Percentiles rank a stretch among this genome's conserved stretches.
phyloP scores from a whole-genome alignment of 345 rosid genomes.

The Limnanthes douglasii region DNA sequence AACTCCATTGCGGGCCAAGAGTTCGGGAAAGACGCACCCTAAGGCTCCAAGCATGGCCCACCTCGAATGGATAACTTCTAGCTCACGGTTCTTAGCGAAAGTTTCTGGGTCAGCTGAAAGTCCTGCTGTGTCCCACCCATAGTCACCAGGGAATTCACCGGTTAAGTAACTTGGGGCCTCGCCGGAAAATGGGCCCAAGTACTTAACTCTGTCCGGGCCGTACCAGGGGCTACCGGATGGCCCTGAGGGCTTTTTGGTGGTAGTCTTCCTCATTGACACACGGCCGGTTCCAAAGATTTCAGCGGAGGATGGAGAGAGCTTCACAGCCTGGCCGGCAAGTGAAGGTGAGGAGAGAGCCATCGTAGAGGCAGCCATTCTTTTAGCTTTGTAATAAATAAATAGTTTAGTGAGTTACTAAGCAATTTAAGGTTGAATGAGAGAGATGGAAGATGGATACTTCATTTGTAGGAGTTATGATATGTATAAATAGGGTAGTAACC shows the following conservation, averaged over 20 bases:
- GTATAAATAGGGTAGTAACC: too few relatives aligned
- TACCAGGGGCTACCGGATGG: conserved; percentile 48
- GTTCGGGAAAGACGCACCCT: conserved; percentile 72
- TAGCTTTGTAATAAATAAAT: too few relatives aligned
- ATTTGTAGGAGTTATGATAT: too few relatives aligned
- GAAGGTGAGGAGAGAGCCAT: conserved; percentile 67
- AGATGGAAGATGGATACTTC: too few relatives aligned
- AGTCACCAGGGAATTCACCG: conserved; percentile 51
- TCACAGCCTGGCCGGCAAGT: conserved; percentile 43
- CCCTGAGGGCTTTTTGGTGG: conserved; percentile 13
- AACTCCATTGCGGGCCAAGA: conserved; percentile 15
- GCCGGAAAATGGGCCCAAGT: conserved; percentile 76
- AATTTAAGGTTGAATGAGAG: too few relatives aligned
- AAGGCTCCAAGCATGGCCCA: conserved; percentile 86
- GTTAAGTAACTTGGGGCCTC: conserved; percentile 70
- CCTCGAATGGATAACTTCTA: conserved; percentile 64
- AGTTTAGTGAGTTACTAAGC: too few relatives aligned
- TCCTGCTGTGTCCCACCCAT: conserved; percentile 45
- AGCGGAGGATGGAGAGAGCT: conserved; percentile 24
- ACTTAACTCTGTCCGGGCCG: conserved; percentile 70
- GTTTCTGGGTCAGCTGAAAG: conserved; percentile 84
- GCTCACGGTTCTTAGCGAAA: conserved; percentile 79
- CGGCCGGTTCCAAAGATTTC: conserved; percentile 35
- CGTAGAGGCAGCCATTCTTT: conserved; percentile 51
- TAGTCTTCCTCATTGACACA: conserved; percentile 42